Base-by-base conservation (phyloP, 352 stramenopile genomes). In the Blastocystis sp. region DNA sequence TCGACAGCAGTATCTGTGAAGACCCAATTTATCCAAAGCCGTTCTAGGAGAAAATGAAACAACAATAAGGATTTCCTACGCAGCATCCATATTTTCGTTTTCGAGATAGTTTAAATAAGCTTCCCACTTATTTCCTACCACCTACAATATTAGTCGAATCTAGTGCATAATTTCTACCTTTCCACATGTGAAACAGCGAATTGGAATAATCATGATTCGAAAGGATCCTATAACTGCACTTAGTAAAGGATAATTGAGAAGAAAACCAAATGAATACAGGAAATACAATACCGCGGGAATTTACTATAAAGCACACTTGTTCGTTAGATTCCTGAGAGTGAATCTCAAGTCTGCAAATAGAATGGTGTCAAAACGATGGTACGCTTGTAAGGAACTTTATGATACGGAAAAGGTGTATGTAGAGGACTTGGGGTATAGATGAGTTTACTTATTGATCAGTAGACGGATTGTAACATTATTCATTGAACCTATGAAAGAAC, bases 151-250 rank as follows among this genome's bases (percentile, higher is more conserved):
- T 4, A 77, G 54, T 1, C n/a, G n/a, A n/a, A n/a, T n/a, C n/a
- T n/a, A n/a, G n/a, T n/a, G n/a, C n/a, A n/a, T n/a, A n/a, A n/a
- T n/a, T 24, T 1, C 17, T 51, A 77, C 73, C 58, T 84, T 84
- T 84, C 73, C 73, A 70, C 73, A 84, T 42, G 73, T 84, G 33
- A 84, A 84, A 6, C 73, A 84, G 22, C 35, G 33, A 77, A 56
- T 77, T 37, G 64, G 40, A 77, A 56, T 77, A 19, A 56, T 51
- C 30, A 56, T 77, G 22, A 19, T 56, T 57, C 60, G 13, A 70
- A 70, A 2, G 19, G 60, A 70, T 44, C 40, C 24, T n/a, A 44
- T 22, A 24, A 70, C 33, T n/a, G 24, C 15, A 22, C 24, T 70
- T 44, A 48, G 24, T 15, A 33, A 44, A 35, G 33, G 24, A 44